Conservation (phyloP, 495 filamentous ascomycete species). For the Wilcoxina mikolae region DNA sequence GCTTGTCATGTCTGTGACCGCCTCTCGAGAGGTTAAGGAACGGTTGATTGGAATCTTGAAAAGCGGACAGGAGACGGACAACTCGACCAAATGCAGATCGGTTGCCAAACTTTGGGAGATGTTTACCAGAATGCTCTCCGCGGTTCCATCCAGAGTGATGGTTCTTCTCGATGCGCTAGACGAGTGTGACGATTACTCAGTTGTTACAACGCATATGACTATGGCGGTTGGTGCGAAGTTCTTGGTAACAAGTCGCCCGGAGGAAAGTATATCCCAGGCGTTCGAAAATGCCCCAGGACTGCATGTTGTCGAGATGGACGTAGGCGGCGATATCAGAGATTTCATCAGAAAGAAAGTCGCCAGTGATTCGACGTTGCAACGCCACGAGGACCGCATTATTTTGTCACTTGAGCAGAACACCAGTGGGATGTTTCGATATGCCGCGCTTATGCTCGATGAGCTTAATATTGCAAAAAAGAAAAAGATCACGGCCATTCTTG, state of each 20-base stretch:
- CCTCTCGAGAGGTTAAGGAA: not conserved
- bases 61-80: not conserved
- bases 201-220: not conserved
- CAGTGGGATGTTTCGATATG: constrained; percentile 12
- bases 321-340: not conserved
- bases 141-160: not conserved
- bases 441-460: constrained; percentile 7
- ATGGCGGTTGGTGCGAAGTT: not conserved
- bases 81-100: not conserved
- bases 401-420: not conserved
- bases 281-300: not conserved
- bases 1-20: not conserved
- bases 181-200: constrained; percentile 1
- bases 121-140: not conserved
- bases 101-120: not conserved
- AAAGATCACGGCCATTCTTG: constrained; percentile 2
- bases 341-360: not conserved
- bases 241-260: constrained; percentile 4
- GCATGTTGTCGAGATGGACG: not conserved
- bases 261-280: not conserved
- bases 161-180: constrained; percentile 5
- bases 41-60: not conserved
- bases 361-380: not conserved
- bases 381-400: not conserved
- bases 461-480: not conserved